These are phyloP conservation scores for Nematocida ausubeli DNA, from an alignment of 371 early-diverging fungal genomes.

Conservation along the genomic window DNA sequence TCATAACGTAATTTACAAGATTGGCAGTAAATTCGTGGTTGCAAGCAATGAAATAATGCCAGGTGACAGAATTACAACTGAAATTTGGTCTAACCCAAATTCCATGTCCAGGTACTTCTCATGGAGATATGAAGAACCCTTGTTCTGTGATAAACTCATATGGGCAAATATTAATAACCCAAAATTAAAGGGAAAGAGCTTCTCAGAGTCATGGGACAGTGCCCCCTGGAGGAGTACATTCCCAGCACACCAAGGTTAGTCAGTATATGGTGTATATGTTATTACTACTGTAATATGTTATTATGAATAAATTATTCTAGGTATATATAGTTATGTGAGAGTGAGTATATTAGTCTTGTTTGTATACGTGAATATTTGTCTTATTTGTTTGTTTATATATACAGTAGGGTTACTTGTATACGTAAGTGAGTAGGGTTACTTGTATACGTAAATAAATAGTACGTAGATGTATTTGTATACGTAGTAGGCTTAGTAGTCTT, in stretches of 20 bases:
- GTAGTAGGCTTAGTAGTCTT: no score
- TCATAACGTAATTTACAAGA: neutral
- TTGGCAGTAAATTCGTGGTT: slow-evolving; percentile 14
- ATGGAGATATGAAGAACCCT: slow-evolving; percentile 8
- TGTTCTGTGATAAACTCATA: slow-evolving; percentile 15
- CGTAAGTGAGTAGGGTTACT: no score
- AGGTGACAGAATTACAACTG: slow-evolving; percentile 1
- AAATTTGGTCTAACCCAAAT: slow-evolving; percentile 6
- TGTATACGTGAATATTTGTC: neutral
- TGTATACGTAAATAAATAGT: neutral
- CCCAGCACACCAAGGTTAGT: neutral
- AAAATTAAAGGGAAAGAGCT: neutral
- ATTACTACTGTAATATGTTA: no score
- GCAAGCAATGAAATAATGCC: neutral
- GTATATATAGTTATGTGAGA: no score
- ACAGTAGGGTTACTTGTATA: no score
- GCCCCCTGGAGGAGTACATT: slow-evolving; percentile 6
- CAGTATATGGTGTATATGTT: neutral
- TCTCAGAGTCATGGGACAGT: slow-evolving; percentile 22
- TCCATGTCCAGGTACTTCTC: slow-evolving; percentile 12
- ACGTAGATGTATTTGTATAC: no score
- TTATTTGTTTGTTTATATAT: slow-evolving; percentile 7
- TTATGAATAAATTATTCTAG: no score
- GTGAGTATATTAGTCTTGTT: no score
- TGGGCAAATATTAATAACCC: no score